Evolutionary conservation across 495 filamentous ascomycete genomes (phyloP).

Genomic region (Hyaloscypha finlandica): DNA sequence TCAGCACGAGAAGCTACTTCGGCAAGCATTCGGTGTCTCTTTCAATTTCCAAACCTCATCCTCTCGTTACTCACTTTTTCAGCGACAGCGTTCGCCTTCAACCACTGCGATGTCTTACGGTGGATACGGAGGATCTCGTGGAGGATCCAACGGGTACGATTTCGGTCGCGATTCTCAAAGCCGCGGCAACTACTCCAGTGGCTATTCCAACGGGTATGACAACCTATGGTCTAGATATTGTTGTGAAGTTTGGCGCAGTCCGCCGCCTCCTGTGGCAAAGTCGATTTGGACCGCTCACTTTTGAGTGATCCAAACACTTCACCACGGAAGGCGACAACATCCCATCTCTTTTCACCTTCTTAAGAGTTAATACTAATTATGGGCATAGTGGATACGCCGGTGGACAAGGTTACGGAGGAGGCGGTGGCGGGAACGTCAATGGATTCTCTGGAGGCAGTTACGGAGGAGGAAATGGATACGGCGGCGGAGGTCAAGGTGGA

Average conservation of each 20-base stretch:
- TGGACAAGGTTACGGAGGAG: conserved; percentile 40
- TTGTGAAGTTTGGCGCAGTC: conserved; percentile 29
- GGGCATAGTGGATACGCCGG: conserved; percentile 1
- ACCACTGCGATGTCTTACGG: conserved; percentile 23
- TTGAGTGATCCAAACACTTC: background rate
- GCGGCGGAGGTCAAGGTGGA: conserved; percentile 63
- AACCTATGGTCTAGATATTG: conserved; percentile 35
- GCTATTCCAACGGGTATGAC: conserved; percentile 41
- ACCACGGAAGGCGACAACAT: conserved; percentile 11
- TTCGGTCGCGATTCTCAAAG: conserved; percentile 22
- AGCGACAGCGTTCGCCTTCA: conserved; percentile 26
- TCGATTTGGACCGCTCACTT: conserved; percentile 6
- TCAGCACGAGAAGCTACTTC: conserved; percentile 16
- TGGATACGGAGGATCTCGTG: conserved; percentile 25
- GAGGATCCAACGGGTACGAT: conserved; percentile 32
- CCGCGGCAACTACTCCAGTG: conserved; percentile 31
- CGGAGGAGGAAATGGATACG: conserved; percentile 36
- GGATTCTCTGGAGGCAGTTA: conserved; percentile 23
- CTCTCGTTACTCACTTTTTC: conserved; percentile 12
- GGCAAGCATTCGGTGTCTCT: background rate
- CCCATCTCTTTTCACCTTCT: conserved; percentile 3
- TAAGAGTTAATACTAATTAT: no score
- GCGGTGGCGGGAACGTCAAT: conserved; percentile 39
- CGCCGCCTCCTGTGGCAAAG: background rate
- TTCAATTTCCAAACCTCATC: background rate